A percentile compares a stretch with the other conserved stretches of the same genome.
phyloP scores from a whole-genome alignment of 2,329 filamentous ascomycete species.

The Fusarium circinatum region DNA sequence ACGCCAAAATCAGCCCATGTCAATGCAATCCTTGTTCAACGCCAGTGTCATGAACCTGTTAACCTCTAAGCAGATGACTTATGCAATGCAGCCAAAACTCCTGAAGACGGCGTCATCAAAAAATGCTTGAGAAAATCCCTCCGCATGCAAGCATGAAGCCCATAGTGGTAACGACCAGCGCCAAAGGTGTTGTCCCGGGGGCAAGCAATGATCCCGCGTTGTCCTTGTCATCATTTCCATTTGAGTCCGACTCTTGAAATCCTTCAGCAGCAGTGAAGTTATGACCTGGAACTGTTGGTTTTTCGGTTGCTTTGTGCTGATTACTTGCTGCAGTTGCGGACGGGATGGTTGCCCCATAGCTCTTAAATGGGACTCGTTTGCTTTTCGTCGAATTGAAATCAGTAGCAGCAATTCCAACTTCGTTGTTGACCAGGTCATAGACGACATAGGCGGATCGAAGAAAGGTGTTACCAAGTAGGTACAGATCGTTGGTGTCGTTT shows the following conservation, averaged over 20 bases:
- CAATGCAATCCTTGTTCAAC: conserved; percentile 27
- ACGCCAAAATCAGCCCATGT: conserved; percentile 37
- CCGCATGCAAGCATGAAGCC: conserved; percentile 40
- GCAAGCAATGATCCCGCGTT: conserved; percentile 29
- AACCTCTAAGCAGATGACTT: conserved; percentile 4
- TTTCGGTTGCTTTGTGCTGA: conserved; percentile 47
- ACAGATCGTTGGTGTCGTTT: conserved; percentile 56
- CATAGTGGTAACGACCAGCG: conserved; percentile 31
- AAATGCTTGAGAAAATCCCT: conserved; percentile 27
- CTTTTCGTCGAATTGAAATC: conserved; percentile 64
- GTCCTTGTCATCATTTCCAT: conserved; percentile 8
- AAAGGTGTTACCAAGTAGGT: conserved; percentile 67
- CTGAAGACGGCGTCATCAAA: conserved; percentile 2
- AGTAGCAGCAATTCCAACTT: conserved; percentile 65
- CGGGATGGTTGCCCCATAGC: conserved; percentile 60
- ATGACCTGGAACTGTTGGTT: conserved; percentile 30
- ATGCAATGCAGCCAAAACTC: conserved; percentile 9
- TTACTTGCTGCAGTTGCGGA: conserved; percentile 58
- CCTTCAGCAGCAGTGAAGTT: conserved; percentile 47
- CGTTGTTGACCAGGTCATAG: conserved; percentile 68
- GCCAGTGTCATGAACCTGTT: conserved; percentile 29
- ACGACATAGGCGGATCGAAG: conserved; percentile 69
- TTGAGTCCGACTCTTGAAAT: conserved; percentile 40
- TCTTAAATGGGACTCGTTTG: conserved; percentile 62
- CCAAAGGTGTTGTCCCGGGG: conserved; percentile 25